Evolutionary conservation across 2,329 filamentous ascomycete genomes (phyloP), one percentile per base, ranked within the genome.

Genomic region (Diaporthe amygdali): DNA sequence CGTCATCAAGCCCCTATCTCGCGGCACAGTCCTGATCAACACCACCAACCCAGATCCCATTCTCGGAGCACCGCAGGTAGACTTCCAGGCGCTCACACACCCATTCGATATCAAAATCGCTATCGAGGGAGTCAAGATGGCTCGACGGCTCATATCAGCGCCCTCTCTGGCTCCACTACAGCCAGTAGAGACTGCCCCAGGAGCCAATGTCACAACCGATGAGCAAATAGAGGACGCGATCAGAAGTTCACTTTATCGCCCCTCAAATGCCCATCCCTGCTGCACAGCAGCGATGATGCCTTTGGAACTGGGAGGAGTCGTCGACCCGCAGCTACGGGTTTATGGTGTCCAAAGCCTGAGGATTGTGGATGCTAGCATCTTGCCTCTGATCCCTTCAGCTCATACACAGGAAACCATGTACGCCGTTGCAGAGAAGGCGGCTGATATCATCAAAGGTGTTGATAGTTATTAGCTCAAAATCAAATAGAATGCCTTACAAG

Each of bases 221-320:
- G 80, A 79, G 41, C 79, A 80, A 30, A 47, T 84, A 27, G 77
- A 72, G 69, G 64, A 61, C 2, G 76, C 72, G 37, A 68, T 77
- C 5, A 47, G 59, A 56, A 67, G 32, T 44, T 68, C 1, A 68
- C 74, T 37, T 22, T 77, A 37, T 73, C 72, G 34, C 72, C 76
- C 20, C 70, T 68, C 30, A 72, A 76, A 59, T 84, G 59, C 81
- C 52, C 83, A 84, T 73, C 80, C 81, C 1, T 77, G 76, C n/a
- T 81, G 83, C 5, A 83, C 83, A 6, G 77, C 80, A 37, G 78
- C 83, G 1, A 85, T 85, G 83, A 76, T 84, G 72, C 81, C 81
- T 10, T 75, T 77, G 25, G 78, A 79, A 37, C 75, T 81, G 9
- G 83, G 82, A 17, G 83, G 83, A 37, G 83, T 84, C 15, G 83